phyloP scores from a whole-genome alignment of 257 asterid genomes.

The Fraxinus excelsior region DNA sequence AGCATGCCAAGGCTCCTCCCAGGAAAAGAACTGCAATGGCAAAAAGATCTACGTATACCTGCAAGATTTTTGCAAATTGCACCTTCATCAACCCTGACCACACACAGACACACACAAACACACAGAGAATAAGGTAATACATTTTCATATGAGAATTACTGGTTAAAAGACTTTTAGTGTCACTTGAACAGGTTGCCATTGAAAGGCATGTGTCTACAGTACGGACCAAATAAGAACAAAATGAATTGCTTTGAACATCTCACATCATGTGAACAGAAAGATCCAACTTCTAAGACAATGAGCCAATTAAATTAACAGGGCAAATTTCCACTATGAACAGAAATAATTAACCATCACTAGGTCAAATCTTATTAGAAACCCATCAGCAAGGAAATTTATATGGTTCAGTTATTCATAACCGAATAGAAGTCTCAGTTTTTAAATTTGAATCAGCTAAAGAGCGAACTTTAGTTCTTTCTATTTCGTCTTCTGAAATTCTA shows the following conservation, averaged over 20 bases:
- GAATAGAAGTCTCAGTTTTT: neutral
- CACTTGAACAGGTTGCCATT: neutral
- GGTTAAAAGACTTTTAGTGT: neutral
- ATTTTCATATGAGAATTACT: neutral
- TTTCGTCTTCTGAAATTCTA: neutral
- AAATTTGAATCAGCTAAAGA: neutral
- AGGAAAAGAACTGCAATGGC: slow-evolving; percentile 60
- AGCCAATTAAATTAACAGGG: neutral
- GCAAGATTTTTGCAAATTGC: slow-evolving; percentile 30
- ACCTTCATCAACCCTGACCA: neutral
- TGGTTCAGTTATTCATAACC: neutral
- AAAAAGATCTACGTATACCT: slow-evolving; percentile 84
- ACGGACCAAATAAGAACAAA: neutral
- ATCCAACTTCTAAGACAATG: neutral
- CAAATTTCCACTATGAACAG: neutral
- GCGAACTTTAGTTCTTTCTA: neutral
- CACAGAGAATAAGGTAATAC: neutral
- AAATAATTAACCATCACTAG: neutral
- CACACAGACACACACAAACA: neutral
- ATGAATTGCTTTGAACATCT: neutral
- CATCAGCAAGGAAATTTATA: neutral
- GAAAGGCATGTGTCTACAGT: neutral
- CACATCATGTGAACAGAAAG: neutral
- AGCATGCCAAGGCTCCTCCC: slow-evolving; percentile 93
- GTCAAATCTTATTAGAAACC: neutral